These are phyloP conservation scores for Suillus paluster DNA, from an alignment of 768 basidiomycete genomes.

Conservation along the genomic window DNA sequence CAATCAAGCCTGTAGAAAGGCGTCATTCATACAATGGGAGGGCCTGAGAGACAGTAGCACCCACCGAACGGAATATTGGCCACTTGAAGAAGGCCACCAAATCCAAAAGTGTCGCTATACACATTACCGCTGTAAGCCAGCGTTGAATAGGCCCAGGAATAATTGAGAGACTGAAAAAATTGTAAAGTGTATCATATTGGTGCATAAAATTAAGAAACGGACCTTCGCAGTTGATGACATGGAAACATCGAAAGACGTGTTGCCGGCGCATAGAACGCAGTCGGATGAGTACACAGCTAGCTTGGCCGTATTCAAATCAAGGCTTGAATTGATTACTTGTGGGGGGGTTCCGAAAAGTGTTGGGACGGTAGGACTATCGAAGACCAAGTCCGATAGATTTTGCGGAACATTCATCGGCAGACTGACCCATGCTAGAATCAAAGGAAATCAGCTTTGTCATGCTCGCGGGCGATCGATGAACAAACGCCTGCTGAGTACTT, in stretches of 20 bases:
- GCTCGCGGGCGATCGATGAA: background rate
- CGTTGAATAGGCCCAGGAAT: constrained; percentile 17
- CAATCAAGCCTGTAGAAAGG: constrained; percentile 19
- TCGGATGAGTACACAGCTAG: constrained; percentile 23
- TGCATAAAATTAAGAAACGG: constrained; percentile 8
- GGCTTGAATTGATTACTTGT: constrained; percentile 17
- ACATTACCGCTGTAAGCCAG: constrained; percentile 24
- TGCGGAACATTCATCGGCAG: constrained; percentile 17
- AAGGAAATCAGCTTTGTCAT: background rate
- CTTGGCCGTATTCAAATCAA: constrained; percentile 23
- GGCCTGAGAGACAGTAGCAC: constrained; percentile 2
- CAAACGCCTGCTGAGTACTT: background rate
- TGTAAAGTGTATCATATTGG: background rate
- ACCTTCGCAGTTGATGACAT: constrained; percentile 33
- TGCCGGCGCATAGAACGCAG: constrained; percentile 27
- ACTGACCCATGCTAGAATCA: constrained; percentile 26
- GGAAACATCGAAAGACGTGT: constrained; percentile 20
- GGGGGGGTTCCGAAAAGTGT: constrained; percentile 9
- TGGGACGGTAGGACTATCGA: constrained; percentile 4
- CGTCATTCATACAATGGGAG: background rate
- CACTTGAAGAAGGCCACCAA: constrained; percentile 23
- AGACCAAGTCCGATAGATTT: constrained; percentile 5
- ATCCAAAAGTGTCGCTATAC: constrained; percentile 27
- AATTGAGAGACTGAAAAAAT: constrained; percentile 21
- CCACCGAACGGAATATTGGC: constrained; percentile 21